These are phyloP conservation scores for Neofusicoccum sp. DNA, from an alignment of 2,329 filamentous ascomycete species.

Conservation along the genomic window DNA sequence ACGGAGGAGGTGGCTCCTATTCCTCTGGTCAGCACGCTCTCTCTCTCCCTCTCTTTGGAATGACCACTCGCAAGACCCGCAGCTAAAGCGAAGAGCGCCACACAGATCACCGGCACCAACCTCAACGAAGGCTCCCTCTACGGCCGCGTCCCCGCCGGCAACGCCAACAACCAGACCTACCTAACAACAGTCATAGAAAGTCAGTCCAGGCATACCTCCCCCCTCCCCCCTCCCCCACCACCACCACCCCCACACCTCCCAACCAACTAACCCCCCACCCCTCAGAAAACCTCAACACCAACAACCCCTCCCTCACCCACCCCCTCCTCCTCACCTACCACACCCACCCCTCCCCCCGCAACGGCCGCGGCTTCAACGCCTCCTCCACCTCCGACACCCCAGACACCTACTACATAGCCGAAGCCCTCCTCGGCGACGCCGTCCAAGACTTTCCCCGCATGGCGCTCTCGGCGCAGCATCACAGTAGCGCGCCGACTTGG, in stretches of 20 bases:
- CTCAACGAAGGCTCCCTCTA: slow-evolving; percentile 15
- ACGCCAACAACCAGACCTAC: slow-evolving; percentile 1
- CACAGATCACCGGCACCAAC: not conserved
- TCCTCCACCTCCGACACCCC: not conserved
- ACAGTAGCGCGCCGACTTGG: not conserved
- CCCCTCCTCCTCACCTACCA: slow-evolving; percentile 14
- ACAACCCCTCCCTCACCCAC: not conserved
- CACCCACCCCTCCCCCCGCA: not conserved
- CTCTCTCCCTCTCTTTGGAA: too few species aligned
- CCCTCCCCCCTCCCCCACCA: not conserved
- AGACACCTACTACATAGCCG: slow-evolving; percentile 15
- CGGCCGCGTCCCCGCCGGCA: not conserved
- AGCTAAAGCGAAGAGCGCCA: not conserved
- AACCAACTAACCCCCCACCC: too few species aligned
- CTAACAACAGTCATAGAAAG: not conserved
- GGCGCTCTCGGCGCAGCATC: too few species aligned
- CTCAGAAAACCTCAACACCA: slow-evolving; percentile 7
- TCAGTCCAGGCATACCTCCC: not conserved
- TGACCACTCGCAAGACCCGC: too few species aligned
- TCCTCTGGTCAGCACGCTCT: slow-evolving; percentile 18
- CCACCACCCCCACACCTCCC: not conserved
- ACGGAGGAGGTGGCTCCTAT: not conserved
- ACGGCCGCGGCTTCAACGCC: slow-evolving; percentile 16
- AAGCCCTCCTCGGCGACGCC: slow-evolving; percentile 5
- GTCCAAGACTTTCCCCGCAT: not conserved